Evolutionary conservation across 2,329 filamentous ascomycete species (phyloP).

Genomic region (Ascochyta clinopodiicola): DNA sequence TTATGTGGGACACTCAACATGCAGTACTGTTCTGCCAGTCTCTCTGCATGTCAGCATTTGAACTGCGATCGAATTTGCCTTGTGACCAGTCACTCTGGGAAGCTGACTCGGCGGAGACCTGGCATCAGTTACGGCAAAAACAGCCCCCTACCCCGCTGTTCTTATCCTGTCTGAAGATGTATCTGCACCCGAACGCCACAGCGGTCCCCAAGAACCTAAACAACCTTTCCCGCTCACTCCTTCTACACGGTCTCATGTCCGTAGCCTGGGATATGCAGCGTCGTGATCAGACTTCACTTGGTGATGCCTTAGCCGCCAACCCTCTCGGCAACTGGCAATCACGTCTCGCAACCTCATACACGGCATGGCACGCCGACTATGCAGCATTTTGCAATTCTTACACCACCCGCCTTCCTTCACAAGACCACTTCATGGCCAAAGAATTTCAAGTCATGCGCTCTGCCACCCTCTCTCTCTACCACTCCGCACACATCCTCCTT

Average conservation of each 20-base stretch:
- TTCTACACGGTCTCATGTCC: constrained; percentile 69
- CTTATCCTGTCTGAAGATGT: constrained; percentile 62
- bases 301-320: constrained; percentile 45
- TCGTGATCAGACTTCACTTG: constrained; percentile 66
- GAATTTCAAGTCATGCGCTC: constrained; percentile 58
- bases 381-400: constrained; percentile 57
- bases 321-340: constrained; percentile 58
- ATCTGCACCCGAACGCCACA: constrained; percentile 55
- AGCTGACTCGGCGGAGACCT: constrained; percentile 59
- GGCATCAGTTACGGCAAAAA: constrained; percentile 53
- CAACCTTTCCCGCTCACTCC: constrained; percentile 59
- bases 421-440: constrained; percentile 39
- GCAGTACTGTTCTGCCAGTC: constrained; percentile 71
- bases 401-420: constrained; percentile 29
- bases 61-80: constrained; percentile 63
- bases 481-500: constrained; percentile 63
- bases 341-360: constrained; percentile 61
- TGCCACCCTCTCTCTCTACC: constrained; percentile 63
- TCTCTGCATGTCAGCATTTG: constrained; percentile 70
- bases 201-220: constrained; percentile 54
- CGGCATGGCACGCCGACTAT: constrained; percentile 65
- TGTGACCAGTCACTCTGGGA: constrained; percentile 65
- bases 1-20: constrained; percentile 72
- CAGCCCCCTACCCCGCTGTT: constrained; percentile 54
- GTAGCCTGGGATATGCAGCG: constrained; percentile 68